A percentile compares a stretch with the other conserved stretches of the same genome.
phyloP scores from a whole-genome alignment of 2,329 filamentous ascomycete species.

The Annulohypoxylon truncatum region DNA sequence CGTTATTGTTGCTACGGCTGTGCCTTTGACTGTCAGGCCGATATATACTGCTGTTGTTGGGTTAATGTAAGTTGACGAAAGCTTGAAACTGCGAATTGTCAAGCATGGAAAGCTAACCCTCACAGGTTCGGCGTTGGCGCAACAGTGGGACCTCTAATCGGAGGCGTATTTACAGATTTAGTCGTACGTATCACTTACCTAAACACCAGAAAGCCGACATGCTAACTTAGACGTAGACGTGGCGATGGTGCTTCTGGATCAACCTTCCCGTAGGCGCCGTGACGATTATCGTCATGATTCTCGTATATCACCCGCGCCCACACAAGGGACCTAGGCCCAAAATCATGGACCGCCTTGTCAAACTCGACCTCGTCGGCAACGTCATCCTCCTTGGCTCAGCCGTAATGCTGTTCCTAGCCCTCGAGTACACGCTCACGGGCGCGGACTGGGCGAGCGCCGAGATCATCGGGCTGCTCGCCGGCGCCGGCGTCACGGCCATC shows the following conservation, averaged over 20 bases:
- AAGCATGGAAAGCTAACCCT: background rate
- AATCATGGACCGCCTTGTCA: constrained; percentile 44
- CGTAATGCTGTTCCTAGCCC: constrained; percentile 60
- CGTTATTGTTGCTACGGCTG: constrained; percentile 49
- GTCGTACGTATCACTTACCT: constrained; percentile 43
- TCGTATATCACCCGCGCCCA: constrained; percentile 47
- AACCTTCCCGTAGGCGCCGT: constrained; percentile 56
- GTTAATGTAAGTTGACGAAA: constrained; percentile 44
- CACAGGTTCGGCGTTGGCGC: constrained; percentile 53
- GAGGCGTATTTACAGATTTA: constrained; percentile 53
- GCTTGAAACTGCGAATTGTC: background rate
- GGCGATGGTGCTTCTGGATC: constrained; percentile 58
- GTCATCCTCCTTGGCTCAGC: constrained; percentile 57
- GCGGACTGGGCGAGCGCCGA: constrained; percentile 57
- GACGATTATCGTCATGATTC: constrained; percentile 47
- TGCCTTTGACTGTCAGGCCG: constrained; percentile 48
- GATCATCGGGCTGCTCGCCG: constrained; percentile 55
- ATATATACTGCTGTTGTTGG: constrained; percentile 51
- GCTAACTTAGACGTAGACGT: constrained; percentile 47
- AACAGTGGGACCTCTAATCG: constrained; percentile 51
- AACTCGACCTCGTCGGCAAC: constrained; percentile 55
- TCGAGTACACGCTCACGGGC: constrained; percentile 59
- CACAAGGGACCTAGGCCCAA: constrained; percentile 29
- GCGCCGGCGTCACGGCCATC: constrained; percentile 42
- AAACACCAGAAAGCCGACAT: background rate